phyloP scores from a whole-genome alignment of 306 rosid genomes.

The Quercus wislizeni region DNA sequence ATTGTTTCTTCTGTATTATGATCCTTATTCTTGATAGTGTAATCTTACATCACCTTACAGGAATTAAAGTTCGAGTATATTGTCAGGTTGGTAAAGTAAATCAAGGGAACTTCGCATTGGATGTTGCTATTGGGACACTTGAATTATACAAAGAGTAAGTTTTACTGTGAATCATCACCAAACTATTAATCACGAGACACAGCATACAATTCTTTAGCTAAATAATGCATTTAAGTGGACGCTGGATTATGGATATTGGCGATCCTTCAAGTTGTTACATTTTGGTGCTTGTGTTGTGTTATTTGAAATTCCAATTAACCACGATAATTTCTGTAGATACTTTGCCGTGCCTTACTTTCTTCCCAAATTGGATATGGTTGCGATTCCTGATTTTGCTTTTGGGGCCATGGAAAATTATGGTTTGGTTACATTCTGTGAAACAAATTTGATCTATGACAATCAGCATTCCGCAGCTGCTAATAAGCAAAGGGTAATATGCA shows the following conservation, averaged over 20 bases:
- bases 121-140: conserved; percentile 76
- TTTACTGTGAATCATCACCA: background rate
- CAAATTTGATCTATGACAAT: conserved; percentile 87
- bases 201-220: background rate
- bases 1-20: conserved; percentile 6
- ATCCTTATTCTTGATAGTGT: conserved; percentile 9
- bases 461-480: conserved; percentile 80
- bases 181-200: background rate
- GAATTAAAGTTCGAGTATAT: conserved; percentile 89
- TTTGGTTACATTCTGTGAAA: conserved; percentile 86
- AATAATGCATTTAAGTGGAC: too few relatives aligned
- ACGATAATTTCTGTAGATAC: conserved; percentile 51
- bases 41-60: conserved; percentile 36
- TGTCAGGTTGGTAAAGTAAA: conserved; percentile 83
- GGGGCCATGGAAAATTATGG: conserved; percentile 99
- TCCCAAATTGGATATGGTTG: conserved; percentile 94
- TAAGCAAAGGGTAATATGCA: conserved; percentile 73
- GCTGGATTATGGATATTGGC: too few relatives aligned
- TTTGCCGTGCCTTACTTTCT: conserved; percentile 79
- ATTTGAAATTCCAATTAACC: conserved; percentile 19
- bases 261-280: too few relatives aligned
- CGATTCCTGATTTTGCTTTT: conserved; percentile 94
- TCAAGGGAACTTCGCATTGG: conserved; percentile 84
- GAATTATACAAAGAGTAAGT: conserved; percentile 77
- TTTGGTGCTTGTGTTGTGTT: conserved; percentile 10